Conservation (phyloP, 2,329 filamentous ascomycete species). For the Ustulina deusta region DNA sequence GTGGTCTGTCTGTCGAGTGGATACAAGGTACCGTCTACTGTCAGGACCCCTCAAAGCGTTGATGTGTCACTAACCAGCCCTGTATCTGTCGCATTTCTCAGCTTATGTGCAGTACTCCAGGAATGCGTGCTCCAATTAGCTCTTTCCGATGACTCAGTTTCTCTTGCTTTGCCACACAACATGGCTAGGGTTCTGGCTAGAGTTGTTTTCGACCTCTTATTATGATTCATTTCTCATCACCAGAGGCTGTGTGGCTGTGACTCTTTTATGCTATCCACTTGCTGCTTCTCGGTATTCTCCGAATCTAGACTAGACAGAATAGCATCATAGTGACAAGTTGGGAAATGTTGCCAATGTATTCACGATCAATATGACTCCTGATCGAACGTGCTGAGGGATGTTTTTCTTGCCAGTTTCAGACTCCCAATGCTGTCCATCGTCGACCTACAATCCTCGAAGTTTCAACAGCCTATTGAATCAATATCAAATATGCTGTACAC, state of each 20-base stretch:
- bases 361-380: background rate
- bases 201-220: background rate
- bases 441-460: background rate
- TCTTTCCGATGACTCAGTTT: slow-evolving; percentile 29
- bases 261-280: slow-evolving; percentile 15
- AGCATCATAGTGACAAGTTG: slow-evolving; percentile 12
- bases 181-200: background rate
- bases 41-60: too few species aligned
- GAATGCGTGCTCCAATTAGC: background rate
- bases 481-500: background rate
- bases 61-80: slow-evolving; percentile 6
- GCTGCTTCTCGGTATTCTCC: too few species aligned
- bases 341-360: background rate
- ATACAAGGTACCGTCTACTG: slow-evolving; percentile 6
- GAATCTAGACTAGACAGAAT: too few species aligned
- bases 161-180: slow-evolving; percentile 30
- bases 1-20: slow-evolving; percentile 19
- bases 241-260: slow-evolving; percentile 28
- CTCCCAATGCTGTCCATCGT: background rate
- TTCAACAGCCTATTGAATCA: background rate
- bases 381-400: background rate
- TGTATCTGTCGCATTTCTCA: background rate
- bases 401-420: background rate
- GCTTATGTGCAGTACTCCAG: background rate
- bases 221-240: slow-evolving; percentile 39